phyloP scores from a whole-genome alignment of 1,284 basidiomycete genomes.

The Singerocomus rubriflavus region DNA sequence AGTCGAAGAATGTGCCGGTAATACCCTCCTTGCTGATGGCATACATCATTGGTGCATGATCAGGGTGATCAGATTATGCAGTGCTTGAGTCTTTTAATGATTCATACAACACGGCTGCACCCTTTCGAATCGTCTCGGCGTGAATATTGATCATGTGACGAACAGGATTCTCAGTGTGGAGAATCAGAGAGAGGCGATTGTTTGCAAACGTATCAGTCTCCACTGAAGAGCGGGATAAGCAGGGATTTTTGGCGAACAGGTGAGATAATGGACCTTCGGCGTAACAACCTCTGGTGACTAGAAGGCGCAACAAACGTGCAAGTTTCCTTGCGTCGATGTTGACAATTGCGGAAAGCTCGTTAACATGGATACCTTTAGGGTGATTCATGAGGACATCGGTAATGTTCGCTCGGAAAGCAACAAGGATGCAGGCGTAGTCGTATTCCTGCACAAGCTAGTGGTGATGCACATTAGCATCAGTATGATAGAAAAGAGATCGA shows the following conservation, averaged over 20 bases:
- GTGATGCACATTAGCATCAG: not conserved
- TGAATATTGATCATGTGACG: conserved; percentile 23
- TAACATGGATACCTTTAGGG: conserved; percentile 33
- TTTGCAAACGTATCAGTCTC: conserved; percentile 32
- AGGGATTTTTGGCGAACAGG: not conserved
- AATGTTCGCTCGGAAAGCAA: conserved; percentile 28
- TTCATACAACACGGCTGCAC: conserved; percentile 28
- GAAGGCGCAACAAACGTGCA: conserved; percentile 32
- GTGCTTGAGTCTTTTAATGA: conserved; percentile 24
- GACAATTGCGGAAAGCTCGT: conserved; percentile 26
- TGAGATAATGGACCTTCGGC: conserved; percentile 28
- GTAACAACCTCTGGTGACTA: conserved; percentile 38
- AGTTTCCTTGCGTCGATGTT: conserved; percentile 32
- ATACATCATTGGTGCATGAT: conserved; percentile 20
- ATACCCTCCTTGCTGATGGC: conserved; percentile 22
- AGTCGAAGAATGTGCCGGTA: conserved; percentile 30
- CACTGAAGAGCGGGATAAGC: conserved; percentile 14
- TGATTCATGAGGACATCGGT: conserved; percentile 29
- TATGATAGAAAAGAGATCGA: too few species aligned
- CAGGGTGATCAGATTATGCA: conserved; percentile 24
- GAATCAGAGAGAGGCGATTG: conserved; percentile 35
- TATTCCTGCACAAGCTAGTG: conserved; percentile 24
- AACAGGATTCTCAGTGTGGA: conserved; percentile 28
- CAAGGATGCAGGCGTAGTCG: conserved; percentile 31
- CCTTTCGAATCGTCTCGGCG: conserved; percentile 22